Base-by-base conservation (phyloP, 23 red algal species). In the Cyanidiococcus yangmingshanensis region DNA sequence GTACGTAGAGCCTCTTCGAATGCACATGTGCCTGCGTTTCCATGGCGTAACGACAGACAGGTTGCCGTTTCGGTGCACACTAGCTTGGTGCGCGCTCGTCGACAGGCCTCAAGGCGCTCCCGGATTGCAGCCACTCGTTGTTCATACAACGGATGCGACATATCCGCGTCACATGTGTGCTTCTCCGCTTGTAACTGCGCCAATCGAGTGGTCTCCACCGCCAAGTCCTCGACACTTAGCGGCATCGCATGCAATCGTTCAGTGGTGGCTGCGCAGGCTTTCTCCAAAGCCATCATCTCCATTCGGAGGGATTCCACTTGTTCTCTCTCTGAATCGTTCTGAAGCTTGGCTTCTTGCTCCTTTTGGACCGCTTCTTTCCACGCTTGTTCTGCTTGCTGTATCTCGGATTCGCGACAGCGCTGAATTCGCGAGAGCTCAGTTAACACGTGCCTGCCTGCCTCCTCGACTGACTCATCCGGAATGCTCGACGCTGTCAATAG, bases 381-480 rank as follows among this genome's bases (percentile, higher is more conserved):
- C 12, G 21, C 12, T 7, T 21, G 45, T 21, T 54, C 21, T 7
- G 21, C 7, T 7, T 54, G 45, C 45, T 54, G 12, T 21, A 54
- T 54, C 21, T 54, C 45, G 12, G 12, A 21, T 54, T 54, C 45
- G 45, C 45, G 21, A 21, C 21, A 7, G 21, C 21, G 7, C 12
- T 21, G 45, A 54, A 21, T 15, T 15, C 45, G 45, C 45, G 7
- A 7, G 34, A 75, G 76, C 77, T 85, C 78, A 25, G 84, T 79
- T 75, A 77, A 83, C 74, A 84, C 82, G 50, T 82, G 24, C 79
- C 41, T 74, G 68, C 34, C 79, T 25, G 17, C 58, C 1, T 41
- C 27, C 77, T 80, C 58, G 2, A 80, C 25, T 38, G 41, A 38
- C 12, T 59, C 39, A 25, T 16, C 58, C 31, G 30, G 39, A 27